A percentile compares a stretch with the other conserved stretches of the same genome.
These are phyloP conservation scores for Phytophthora sp. DNA, from an alignment of 352 stramenopile species.

Conservation along the genomic window DNA sequence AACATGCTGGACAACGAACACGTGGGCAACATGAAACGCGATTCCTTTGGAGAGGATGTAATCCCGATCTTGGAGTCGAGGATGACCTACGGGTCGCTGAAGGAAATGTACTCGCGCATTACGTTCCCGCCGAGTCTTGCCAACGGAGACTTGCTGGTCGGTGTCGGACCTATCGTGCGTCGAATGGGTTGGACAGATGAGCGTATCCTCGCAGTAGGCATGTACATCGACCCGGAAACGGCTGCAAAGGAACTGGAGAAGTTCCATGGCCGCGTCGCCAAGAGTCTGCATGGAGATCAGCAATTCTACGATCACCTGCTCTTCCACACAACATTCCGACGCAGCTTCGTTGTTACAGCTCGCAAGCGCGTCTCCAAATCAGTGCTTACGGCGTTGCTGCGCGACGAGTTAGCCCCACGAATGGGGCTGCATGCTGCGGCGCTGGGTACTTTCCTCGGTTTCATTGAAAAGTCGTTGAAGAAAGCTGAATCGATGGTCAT, in stretches of 20 bases:
- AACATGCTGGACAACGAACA: conserved; percentile 35
- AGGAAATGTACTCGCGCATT: conserved; percentile 79
- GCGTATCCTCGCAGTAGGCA: conserved; percentile 74
- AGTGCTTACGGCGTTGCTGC: conserved; percentile 65
- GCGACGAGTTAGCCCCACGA: conserved; percentile 74
- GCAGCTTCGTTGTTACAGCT: conserved; percentile 78
- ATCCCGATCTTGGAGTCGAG: conserved; percentile 67
- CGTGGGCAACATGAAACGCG: conserved; percentile 22
- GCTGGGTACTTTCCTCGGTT: conserved; percentile 65
- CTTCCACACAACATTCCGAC: conserved; percentile 63
- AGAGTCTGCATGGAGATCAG: conserved; percentile 77
- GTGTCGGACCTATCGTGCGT: conserved; percentile 75
- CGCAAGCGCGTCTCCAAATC: conserved; percentile 83
- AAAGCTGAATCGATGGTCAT: conserved; percentile 86
- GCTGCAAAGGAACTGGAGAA: conserved; percentile 59
- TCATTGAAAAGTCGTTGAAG: conserved; percentile 84
- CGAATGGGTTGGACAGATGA: conserved; percentile 86
- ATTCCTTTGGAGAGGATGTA: conserved; percentile 45
- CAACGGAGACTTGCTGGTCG: conserved; percentile 77
- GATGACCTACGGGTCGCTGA: conserved; percentile 72
- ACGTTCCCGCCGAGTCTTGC: conserved; percentile 79
- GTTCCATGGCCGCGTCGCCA: conserved; percentile 58
- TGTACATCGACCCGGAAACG: conserved; percentile 79
- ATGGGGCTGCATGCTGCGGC: conserved; percentile 60
- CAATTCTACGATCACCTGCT: conserved; percentile 76